Percentiles rank a stretch among this genome's conserved stretches.
These are phyloP conservation scores for Phytopythium litorale DNA, from an alignment of 352 stramenopile species.

Conservation along the genomic window DNA sequence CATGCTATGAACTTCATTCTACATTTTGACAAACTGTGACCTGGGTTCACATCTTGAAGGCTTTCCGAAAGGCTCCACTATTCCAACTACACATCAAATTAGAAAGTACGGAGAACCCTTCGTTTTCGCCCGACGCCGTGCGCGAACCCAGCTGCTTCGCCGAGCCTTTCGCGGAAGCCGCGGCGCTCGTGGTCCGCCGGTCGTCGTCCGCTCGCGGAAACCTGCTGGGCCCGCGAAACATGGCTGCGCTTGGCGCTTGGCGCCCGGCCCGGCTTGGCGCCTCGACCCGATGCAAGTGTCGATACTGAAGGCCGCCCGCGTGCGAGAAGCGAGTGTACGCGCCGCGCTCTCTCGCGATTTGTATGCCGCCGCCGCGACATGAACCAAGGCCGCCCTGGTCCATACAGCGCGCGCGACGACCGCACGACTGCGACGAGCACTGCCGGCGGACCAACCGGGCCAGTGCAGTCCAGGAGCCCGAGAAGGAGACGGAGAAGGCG, in stretches of 20 bases:
- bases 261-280: background rate
- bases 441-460: background rate
- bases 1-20: no score
- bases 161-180: slow-evolving; percentile 1
- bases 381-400: no score
- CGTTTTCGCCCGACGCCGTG: background rate
- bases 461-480: background rate
- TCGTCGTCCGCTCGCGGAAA: background rate
- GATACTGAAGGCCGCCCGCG: no score
- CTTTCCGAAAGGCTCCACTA: no score
- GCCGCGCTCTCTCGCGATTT: background rate
- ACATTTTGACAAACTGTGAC: no score
- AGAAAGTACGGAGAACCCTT: no score
- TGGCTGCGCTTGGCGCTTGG: slow-evolving; percentile 4
- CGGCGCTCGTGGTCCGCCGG: background rate
- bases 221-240: slow-evolving; percentile 5
- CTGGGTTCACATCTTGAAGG: no score
- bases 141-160: background rate
- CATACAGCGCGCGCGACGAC: background rate
- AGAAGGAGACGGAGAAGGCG: no score
- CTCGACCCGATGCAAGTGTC: no score
- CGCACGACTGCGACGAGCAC: slow-evolving; percentile 1
- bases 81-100: no score
- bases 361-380: background rate
- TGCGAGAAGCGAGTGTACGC: background rate